These are phyloP conservation scores for Bisporella sp. DNA, from an alignment of 2,329 filamentous ascomycete genomes.

Conservation along the genomic window DNA sequence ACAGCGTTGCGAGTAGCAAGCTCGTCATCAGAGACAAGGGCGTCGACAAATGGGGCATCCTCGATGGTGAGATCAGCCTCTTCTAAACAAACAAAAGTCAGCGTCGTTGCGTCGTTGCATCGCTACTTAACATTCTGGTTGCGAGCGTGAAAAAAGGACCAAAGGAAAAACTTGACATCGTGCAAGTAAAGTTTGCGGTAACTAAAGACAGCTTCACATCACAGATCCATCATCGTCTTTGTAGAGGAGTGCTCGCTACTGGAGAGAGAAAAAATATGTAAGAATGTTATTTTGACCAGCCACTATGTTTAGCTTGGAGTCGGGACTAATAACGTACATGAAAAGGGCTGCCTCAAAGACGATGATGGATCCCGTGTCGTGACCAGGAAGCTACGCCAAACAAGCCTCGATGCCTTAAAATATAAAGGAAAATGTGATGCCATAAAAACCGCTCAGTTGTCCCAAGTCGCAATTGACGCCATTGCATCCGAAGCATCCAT, in stretches of 20 bases:
- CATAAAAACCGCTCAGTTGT: conserved; percentile 22
- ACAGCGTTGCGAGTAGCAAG: conserved; percentile 9
- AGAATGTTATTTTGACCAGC: conserved; percentile 44
- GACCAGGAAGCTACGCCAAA: conserved; percentile 18
- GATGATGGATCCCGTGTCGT: conserved; percentile 61
- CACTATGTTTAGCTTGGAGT: conserved; percentile 29
- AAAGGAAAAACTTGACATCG: too few relatives aligned
- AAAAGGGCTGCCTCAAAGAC: conserved; percentile 51
- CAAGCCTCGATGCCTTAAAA: conserved; percentile 16
- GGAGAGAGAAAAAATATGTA: conserved; percentile 31
- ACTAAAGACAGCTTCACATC: conserved; percentile 35
- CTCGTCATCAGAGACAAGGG: conserved; percentile 53
- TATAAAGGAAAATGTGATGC: conserved; percentile 18
- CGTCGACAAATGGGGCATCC: conserved; percentile 57
- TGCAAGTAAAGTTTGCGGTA: not conserved
- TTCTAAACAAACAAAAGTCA: conserved; percentile 38
- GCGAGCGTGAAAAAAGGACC: too few relatives aligned
- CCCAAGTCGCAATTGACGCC: conserved; percentile 25
- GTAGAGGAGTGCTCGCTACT: conserved; percentile 26
- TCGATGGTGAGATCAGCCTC: conserved; percentile 53
- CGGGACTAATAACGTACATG: conserved; percentile 59
- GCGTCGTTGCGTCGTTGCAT: conserved; percentile 1
- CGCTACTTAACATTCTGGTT: too few relatives aligned
- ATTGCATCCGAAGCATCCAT: conserved; percentile 28
- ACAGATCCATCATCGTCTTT: conserved; percentile 59